These are phyloP conservation scores for Biscogniauxia marginata DNA, from an alignment of 2,329 filamentous ascomycete genomes.

Conservation along the genomic window DNA sequence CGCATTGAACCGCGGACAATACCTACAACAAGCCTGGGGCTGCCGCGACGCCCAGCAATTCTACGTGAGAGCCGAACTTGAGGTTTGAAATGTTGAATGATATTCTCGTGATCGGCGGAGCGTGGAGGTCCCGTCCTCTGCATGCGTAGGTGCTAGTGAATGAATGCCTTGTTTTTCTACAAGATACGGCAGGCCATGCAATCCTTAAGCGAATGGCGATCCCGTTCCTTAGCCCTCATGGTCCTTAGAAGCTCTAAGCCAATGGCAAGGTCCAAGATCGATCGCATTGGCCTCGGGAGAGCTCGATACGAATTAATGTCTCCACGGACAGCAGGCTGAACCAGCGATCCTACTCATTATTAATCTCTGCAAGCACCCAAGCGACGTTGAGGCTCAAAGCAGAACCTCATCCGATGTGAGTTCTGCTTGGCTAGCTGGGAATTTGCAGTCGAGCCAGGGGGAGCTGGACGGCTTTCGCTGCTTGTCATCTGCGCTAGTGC, in stretches of 20 bases:
- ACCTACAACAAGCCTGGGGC: background rate
- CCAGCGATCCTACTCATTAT: background rate
- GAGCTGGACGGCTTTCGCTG: background rate
- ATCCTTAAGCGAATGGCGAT: background rate
- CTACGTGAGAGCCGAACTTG: constrained; percentile 2
- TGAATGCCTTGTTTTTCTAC: background rate
- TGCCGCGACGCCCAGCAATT: constrained; percentile 3
- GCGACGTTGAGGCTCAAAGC: constrained; percentile 24
- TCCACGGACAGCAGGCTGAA: background rate
- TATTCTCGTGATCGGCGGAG: constrained; percentile 19
- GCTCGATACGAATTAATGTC: background rate
- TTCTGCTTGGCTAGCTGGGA: constrained; percentile 16
- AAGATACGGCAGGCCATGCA: background rate
- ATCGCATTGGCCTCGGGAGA: background rate
- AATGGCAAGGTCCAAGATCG: background rate
- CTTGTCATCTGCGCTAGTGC: background rate
- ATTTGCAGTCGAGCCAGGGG: background rate
- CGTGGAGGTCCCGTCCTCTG: background rate
- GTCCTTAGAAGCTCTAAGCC: background rate
- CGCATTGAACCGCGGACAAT: constrained; percentile 11
- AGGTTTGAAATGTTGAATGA: constrained; percentile 14
- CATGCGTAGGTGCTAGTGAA: background rate
- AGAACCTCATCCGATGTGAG: constrained; percentile 12
- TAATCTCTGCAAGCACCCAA: constrained; percentile 12
- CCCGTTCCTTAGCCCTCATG: background rate